These are phyloP conservation scores for Catunica adiposa DNA, from an alignment of 2,329 filamentous ascomycete species.

Conservation along the genomic window DNA sequence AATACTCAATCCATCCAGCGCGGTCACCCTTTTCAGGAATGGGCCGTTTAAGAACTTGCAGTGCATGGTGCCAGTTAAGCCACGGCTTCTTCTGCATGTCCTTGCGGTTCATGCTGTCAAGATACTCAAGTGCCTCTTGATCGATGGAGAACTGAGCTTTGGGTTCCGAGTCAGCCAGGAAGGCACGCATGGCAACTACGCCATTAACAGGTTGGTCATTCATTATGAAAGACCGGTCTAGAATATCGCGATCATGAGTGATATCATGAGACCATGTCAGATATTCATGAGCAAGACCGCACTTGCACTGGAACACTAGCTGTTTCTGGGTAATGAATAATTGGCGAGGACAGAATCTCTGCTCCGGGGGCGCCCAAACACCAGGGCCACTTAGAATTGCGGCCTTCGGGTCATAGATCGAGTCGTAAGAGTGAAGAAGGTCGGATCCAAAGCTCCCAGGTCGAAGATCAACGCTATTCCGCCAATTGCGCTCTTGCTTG, in stretches of 20 bases:
- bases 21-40: not conserved
- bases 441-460: not conserved
- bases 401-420: not conserved
- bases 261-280: not conserved
- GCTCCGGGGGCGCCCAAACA: not conserved
- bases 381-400: not conserved
- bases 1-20: not conserved
- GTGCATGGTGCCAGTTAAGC: not conserved
- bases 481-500: not conserved
- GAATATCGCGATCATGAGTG: not conserved
- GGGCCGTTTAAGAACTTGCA: not conserved
- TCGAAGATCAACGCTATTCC: not conserved
- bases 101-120: not conserved
- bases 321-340: not conserved
- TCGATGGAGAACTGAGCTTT: not conserved
- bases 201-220: not conserved
- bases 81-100: not conserved
- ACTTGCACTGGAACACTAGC: slow-evolving; percentile 1
- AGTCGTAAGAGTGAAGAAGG: not conserved
- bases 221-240: not conserved
- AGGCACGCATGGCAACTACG: not conserved
- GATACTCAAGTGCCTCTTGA: not conserved
- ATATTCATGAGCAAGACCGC: not conserved
- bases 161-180: not conserved
- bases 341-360: not conserved